A percentile compares a stretch with the other conserved stretches of the same genome.
Evolutionary conservation across 306 rosid species (phyloP).

Genomic region (Crotalaria pallida): DNA sequence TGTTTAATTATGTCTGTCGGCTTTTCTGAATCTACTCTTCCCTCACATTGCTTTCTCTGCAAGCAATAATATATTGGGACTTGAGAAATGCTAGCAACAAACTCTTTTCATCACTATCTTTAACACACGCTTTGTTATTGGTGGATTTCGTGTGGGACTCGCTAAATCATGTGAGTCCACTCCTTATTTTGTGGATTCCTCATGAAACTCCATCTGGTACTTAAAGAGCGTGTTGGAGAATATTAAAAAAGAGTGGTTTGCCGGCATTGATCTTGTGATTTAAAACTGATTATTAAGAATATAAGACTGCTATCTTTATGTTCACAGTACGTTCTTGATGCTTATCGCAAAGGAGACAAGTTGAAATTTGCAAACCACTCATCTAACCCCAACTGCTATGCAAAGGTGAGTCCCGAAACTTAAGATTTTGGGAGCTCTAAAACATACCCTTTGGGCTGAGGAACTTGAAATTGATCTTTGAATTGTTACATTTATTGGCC

Average conservation of each 20-base stretch:
- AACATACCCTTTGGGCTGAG: background rate
- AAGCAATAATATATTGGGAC: conserved; percentile 1
- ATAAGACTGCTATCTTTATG: conserved; percentile 21
- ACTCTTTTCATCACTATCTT: too few species aligned
- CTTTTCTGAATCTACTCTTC: background rate
- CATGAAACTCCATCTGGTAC: too few species aligned
- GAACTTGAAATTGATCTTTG: conserved; percentile 6
- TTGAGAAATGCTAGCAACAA: too few species aligned
- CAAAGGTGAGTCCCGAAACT: conserved; percentile 55
- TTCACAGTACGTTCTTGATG: conserved; percentile 90
- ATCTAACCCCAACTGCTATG: conserved; percentile 88
- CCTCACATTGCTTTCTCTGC: conserved; percentile 5
- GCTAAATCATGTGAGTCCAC: too few species aligned
- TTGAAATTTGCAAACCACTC: conserved; percentile 98
- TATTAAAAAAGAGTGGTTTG: too few species aligned
- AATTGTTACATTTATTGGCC: conserved; percentile 7
- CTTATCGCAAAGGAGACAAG: conserved; percentile 97
- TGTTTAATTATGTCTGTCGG: conserved; percentile 2
- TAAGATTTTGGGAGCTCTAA: background rate
- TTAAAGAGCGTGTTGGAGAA: too few species aligned
- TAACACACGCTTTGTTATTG: too few species aligned
- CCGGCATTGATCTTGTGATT: too few species aligned
- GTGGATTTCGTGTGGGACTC: too few species aligned
- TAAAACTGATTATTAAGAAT: conserved; percentile 4
- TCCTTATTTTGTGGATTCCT: too few species aligned